phyloP scores from a whole-genome alignment of 306 rosid species.

The Hippophae rhamnoides region DNA sequence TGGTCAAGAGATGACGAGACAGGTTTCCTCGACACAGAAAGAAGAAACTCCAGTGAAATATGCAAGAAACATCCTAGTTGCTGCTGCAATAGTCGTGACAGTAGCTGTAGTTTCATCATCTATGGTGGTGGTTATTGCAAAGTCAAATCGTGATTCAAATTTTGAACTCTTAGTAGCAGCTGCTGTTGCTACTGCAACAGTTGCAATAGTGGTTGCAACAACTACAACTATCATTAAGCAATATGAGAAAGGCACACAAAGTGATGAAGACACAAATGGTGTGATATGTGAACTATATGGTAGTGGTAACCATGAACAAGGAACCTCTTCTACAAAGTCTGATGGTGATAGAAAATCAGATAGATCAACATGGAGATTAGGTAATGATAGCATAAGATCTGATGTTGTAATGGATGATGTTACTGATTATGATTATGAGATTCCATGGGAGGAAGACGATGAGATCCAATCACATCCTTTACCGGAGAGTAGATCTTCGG shows the following conservation, averaged over 20 bases:
- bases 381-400: no score
- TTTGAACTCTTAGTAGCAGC: slow-evolving; percentile 64
- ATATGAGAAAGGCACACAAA: slow-evolving; percentile 57
- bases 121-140: slow-evolving; percentile 77
- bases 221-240: slow-evolving; percentile 80
- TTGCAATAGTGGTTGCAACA: slow-evolving; percentile 93
- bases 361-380: no score
- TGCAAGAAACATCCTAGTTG: slow-evolving; percentile 7
- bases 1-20: slow-evolving; percentile 39
- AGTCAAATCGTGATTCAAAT: slow-evolving; percentile 51
- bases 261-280: slow-evolving; percentile 53
- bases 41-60: slow-evolving; percentile 19
- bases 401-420: no score
- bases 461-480: no score
- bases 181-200: slow-evolving; percentile 92
- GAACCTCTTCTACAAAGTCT: no score
- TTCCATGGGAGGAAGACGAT: no score
- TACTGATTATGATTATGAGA: no score
- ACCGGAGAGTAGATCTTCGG: no score
- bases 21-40: slow-evolving; percentile 27
- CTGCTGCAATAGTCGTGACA: slow-evolving; percentile 76
- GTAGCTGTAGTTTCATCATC: slow-evolving; percentile 93
- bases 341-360: no score
- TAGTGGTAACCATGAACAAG: slow-evolving; percentile 41
- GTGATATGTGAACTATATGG: slow-evolving; percentile 43